Conservation (phyloP, 83 land plant genomes). For the Picea abies region DNA sequence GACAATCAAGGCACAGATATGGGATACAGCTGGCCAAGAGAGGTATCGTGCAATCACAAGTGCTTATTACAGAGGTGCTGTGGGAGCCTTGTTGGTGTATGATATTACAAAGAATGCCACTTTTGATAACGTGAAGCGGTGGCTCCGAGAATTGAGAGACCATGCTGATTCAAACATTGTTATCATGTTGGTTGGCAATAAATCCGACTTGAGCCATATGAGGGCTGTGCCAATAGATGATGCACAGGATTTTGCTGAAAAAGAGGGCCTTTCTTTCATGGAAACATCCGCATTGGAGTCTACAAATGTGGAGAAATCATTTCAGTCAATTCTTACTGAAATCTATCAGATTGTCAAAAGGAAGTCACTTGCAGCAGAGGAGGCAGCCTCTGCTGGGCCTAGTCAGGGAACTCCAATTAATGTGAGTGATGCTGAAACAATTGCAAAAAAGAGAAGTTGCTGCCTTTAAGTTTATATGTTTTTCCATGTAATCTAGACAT, state of each 20-base stretch:
- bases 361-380: constrained; percentile 66
- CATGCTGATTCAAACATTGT: constrained; percentile 78
- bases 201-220: constrained; percentile 56
- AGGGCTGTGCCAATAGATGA: constrained; percentile 43
- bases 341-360: constrained; percentile 60
- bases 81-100: constrained; percentile 4
- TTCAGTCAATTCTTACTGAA: constrained; percentile 51
- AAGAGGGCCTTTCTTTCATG: constrained; percentile 59
- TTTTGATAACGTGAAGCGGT: not conserved
- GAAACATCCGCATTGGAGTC: constrained; percentile 73
- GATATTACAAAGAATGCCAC: not conserved
- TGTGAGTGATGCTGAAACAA: constrained; percentile 22
- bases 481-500: too few species aligned
- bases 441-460: constrained; percentile 19
- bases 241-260: constrained; percentile 50
- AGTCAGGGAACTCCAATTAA: constrained; percentile 48
- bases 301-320: constrained; percentile 49
- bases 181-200: constrained; percentile 65
- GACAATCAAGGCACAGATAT: constrained; percentile 48
- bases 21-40: constrained; percentile 9
- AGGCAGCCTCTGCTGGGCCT: constrained; percentile 30
- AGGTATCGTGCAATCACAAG: not conserved
- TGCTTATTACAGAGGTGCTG: constrained; percentile 11
- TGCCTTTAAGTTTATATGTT: constrained; percentile 7
- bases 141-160: constrained; percentile 30